These are phyloP conservation scores for Abrus pulchellus DNA, from an alignment of 306 rosid species.

Conservation along the genomic window DNA sequence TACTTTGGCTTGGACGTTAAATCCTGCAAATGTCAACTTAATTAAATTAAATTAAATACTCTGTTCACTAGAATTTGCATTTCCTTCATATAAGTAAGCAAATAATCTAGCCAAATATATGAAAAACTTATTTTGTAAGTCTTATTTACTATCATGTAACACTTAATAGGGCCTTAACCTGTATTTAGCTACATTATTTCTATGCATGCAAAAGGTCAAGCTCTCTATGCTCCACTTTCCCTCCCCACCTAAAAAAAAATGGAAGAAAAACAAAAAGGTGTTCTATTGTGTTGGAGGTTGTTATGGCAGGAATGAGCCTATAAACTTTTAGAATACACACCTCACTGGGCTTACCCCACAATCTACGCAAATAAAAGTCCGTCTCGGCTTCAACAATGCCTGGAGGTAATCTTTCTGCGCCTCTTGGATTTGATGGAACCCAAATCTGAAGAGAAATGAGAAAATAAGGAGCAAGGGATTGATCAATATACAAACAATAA, in stretches of 20 bases:
- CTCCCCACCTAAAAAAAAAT: not conserved
- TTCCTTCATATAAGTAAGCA: constrained; percentile 17
- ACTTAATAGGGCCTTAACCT: not conserved
- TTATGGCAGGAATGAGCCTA: not conserved
- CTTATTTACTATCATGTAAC: constrained; percentile 14
- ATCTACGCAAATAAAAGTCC: constrained; percentile 80
- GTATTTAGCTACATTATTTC: constrained; percentile 25
- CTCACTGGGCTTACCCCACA: constrained; percentile 98
- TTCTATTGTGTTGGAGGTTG: not conserved
- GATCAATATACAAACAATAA: constrained; percentile 34
- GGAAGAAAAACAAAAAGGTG: not conserved
- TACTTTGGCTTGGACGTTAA: constrained; percentile 78
- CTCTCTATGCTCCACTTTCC: not conserved
- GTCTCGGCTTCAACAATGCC: constrained; percentile 86
- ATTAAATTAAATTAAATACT: constrained; percentile 49
- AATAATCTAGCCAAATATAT: not conserved
- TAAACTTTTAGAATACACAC: constrained; percentile 59
- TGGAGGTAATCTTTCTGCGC: constrained; percentile 92
- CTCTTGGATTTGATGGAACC: constrained; percentile 96
- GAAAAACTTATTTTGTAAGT: not conserved
- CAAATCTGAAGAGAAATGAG: constrained; percentile 70
- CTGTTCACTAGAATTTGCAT: constrained; percentile 35
- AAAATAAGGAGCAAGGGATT: constrained; percentile 23
- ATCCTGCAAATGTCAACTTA: constrained; percentile 70
- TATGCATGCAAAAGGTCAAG: not conserved